phyloP scores from a whole-genome alignment of 1,284 basidiomycete genomes.

The Naganishia sp. region DNA sequence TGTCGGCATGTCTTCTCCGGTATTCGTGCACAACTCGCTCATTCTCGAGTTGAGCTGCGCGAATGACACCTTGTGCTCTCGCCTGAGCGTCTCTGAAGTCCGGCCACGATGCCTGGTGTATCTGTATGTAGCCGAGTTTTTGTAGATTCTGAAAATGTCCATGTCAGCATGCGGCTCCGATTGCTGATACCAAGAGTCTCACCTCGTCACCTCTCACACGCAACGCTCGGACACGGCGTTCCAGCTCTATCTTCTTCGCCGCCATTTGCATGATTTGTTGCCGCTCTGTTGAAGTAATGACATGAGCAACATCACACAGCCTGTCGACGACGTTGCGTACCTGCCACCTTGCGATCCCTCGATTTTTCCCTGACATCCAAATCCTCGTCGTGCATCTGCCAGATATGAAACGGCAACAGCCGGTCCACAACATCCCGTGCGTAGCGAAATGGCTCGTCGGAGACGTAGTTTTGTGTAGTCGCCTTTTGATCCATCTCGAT shows the following conservation, averaged over 20 bases:
- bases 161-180: not conserved
- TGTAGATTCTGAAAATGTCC: not conserved
- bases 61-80: slow-evolving; percentile 10
- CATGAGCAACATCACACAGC: not conserved
- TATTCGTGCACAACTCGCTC: slow-evolving; percentile 20
- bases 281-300: slow-evolving; percentile 2
- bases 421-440: slow-evolving; percentile 29
- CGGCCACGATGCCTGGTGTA: slow-evolving; percentile 5
- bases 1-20: slow-evolving; percentile 16
- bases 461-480: slow-evolving; percentile 12
- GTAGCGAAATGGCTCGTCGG: slow-evolving; percentile 22
- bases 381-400: slow-evolving; percentile 33
- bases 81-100: slow-evolving; percentile 17
- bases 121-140: slow-evolving; percentile 20
- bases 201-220: slow-evolving; percentile 29
- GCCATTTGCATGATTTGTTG: slow-evolving; percentile 21
- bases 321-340: not conserved
- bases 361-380: slow-evolving; percentile 23
- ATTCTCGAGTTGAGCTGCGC: slow-evolving; percentile 17
- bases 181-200: not conserved
- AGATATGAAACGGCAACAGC: slow-evolving; percentile 32
- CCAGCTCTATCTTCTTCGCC: slow-evolving; percentile 18
- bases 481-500: slow-evolving; percentile 27
- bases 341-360: slow-evolving; percentile 13
- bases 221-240: slow-evolving; percentile 16